These are phyloP conservation scores for Catharanthus roseus DNA, from an alignment of 257 asterid genomes.

Conservation along the genomic window DNA sequence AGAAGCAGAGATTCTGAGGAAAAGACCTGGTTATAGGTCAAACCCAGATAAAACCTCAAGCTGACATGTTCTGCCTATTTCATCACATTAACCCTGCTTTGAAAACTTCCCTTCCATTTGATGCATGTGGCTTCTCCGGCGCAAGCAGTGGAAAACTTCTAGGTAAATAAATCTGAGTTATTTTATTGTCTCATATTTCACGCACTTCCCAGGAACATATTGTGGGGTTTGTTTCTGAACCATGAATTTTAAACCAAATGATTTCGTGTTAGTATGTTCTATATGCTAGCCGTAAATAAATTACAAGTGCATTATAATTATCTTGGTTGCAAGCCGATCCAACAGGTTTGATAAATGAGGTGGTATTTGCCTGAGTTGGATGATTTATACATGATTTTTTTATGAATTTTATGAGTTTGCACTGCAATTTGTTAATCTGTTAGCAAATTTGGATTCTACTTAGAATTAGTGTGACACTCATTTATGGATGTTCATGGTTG, in stretches of 20 bases:
- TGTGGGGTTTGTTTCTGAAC: neutral
- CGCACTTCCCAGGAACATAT: neutral
- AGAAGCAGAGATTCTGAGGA: constrained; percentile 80
- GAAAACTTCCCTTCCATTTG: constrained; percentile 5
- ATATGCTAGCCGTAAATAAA: no score
- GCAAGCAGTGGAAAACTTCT: neutral
- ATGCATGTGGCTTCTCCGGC: constrained; percentile 14
- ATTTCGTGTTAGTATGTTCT: neutral
- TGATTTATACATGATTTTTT: neutral
- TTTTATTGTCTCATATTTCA: no score
- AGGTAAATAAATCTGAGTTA: neutral
- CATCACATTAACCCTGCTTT: constrained; percentile 18
- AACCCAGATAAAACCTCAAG: constrained; percentile 41
- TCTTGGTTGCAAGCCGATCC: neutral
- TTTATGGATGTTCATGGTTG: neutral
- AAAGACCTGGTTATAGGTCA: constrained; percentile 36
- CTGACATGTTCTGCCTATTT: constrained; percentile 31
- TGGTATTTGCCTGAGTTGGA: no score
- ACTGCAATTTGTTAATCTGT: neutral
- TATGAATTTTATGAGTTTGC: neutral
- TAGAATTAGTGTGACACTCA: neutral
- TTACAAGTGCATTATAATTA: neutral
- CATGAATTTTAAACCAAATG: neutral
- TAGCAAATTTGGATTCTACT: neutral
- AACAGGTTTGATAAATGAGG: no score